Percentiles rank a stretch among this genome's conserved stretches.
phyloP scores from a whole-genome alignment of 768 basidiomycete genomes.

The Hysterangium stoloniferum region DNA sequence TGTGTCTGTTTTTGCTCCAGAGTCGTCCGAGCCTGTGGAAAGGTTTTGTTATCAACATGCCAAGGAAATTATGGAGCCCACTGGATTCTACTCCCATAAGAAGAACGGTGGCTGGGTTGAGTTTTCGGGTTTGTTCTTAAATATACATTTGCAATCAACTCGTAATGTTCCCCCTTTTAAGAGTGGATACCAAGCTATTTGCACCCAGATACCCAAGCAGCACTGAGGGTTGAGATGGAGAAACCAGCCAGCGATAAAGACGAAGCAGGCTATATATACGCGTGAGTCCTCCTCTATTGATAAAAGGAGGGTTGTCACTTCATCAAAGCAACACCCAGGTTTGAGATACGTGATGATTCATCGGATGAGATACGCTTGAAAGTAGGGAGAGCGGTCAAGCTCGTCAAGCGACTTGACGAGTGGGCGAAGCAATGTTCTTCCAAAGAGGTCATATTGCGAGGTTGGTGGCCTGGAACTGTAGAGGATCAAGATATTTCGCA shows the following conservation, averaged over 20 bases:
- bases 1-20: constrained; percentile 24
- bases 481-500: constrained; percentile 31
- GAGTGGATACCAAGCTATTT: constrained; percentile 69
- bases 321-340: constrained; percentile 12
- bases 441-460: constrained; percentile 64
- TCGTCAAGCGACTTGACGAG: constrained; percentile 64
- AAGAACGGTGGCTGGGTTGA: constrained; percentile 41
- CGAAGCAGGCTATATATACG: constrained; percentile 71
- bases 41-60: constrained; percentile 62
- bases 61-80: constrained; percentile 42
- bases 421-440: constrained; percentile 80
- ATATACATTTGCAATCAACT: constrained; percentile 13
- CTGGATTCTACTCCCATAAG: constrained; percentile 51
- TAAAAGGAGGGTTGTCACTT: background rate
- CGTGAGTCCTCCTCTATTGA: constrained; percentile 31
- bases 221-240: constrained; percentile 48
- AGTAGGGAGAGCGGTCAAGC: constrained; percentile 71
- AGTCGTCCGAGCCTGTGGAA: constrained; percentile 27
- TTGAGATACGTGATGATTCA: constrained; percentile 25
- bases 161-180: constrained; percentile 20
- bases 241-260: constrained; percentile 46
- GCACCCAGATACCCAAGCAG: constrained; percentile 49
- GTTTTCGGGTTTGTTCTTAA: constrained; percentile 54
- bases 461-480: constrained; percentile 60
- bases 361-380: constrained; percentile 53